These are phyloP conservation scores for Emericellopsis cladophorae DNA, from an alignment of 2,329 filamentous ascomycete species.

Conservation along the genomic window DNA sequence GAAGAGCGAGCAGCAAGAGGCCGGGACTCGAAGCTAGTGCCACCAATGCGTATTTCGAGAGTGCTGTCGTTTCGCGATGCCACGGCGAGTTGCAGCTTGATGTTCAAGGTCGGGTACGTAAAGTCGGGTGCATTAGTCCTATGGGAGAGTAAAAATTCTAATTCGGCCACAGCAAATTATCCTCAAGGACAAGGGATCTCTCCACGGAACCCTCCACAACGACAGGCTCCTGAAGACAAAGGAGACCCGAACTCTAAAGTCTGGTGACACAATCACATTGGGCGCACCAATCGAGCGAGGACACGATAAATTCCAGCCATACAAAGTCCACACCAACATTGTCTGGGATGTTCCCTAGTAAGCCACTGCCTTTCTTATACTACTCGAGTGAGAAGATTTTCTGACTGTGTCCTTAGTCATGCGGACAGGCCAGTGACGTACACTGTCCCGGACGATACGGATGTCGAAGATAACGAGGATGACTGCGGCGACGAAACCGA, in stretches of 20 bases:
- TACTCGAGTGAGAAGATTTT: too few species aligned
- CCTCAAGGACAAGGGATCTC: conserved; percentile 32
- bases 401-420: too few species aligned
- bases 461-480: conserved; percentile 15
- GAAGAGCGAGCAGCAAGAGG: conserved; percentile 30
- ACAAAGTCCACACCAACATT: conserved; percentile 17
- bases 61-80: conserved; percentile 56
- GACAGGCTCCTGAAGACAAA: conserved; percentile 9
- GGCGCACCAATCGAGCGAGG: conserved; percentile 21
- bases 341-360: background rate
- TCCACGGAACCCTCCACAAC: conserved; percentile 40
- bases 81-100: conserved; percentile 45
- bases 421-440: conserved; percentile 18
- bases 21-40: conserved; percentile 15
- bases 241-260: conserved; percentile 7
- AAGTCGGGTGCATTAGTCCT: too few species aligned
- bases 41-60: conserved; percentile 55
- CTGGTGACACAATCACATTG: conserved; percentile 20
- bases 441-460: conserved; percentile 28
- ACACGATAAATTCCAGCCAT: conserved; percentile 21
- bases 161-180: conserved; percentile 22
- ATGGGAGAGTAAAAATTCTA: background rate
- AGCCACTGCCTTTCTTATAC: background rate
- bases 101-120: conserved; percentile 9
- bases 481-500: conserved; percentile 9